Percentiles rank a stretch among this genome's conserved stretches.
phyloP scores from a whole-genome alignment of 2,329 filamentous ascomycete genomes.

The Aspergillus uvarum region DNA sequence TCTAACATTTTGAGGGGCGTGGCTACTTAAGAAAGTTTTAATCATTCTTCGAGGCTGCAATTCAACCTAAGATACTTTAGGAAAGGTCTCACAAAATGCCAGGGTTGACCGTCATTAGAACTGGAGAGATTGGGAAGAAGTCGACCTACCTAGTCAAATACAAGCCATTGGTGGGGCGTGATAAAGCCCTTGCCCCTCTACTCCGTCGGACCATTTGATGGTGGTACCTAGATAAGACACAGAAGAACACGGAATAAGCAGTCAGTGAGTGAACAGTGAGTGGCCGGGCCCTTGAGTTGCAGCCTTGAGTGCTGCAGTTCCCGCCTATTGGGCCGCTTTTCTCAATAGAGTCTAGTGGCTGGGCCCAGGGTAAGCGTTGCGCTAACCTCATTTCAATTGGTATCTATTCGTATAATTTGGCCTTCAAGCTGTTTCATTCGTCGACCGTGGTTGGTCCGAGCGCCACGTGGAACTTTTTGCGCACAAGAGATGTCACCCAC shows the following conservation, averaged over 20 bases:
- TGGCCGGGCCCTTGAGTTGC: not conserved
- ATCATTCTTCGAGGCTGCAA: not conserved
- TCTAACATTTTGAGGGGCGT: not conserved
- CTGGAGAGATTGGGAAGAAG: not conserved
- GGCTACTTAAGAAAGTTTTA: not conserved
- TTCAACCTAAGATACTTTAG: not conserved
- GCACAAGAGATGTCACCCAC: not conserved
- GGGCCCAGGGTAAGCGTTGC: not conserved
- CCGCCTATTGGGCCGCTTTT: not conserved
- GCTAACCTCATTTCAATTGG: not conserved
- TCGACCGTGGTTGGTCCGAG: not conserved
- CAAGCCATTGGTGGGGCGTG: too few species aligned
- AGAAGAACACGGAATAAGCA: not conserved
- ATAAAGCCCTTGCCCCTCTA: not conserved
- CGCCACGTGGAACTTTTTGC: constrained; percentile 2
- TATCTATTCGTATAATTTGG: not conserved
- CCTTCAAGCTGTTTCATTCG: too few species aligned
- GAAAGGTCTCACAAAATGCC: not conserved
- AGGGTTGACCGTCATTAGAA: not conserved
- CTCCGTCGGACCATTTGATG: not conserved
- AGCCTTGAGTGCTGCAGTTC: not conserved
- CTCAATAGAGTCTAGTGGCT: not conserved
- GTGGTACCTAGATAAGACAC: too few species aligned
- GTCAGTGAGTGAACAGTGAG: not conserved
- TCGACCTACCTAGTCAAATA: not conserved